These are phyloP conservation scores for Geranomyces variabilis DNA, from an alignment of 192 early-diverging fungal genomes.

Conservation along the genomic window DNA sequence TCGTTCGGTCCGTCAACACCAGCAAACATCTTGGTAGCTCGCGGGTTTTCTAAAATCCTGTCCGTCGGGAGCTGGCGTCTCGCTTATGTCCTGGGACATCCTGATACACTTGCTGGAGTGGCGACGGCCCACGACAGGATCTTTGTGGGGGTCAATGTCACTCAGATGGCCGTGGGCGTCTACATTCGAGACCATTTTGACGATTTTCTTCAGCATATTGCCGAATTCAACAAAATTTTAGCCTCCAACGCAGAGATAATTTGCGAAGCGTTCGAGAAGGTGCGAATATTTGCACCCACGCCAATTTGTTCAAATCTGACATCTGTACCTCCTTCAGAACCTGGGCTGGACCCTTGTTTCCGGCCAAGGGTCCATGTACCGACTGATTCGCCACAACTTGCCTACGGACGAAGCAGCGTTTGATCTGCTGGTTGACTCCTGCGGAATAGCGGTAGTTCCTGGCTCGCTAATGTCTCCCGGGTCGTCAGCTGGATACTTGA, in stretches of 20 bases:
- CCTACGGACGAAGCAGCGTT: not conserved
- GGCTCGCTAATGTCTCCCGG: not conserved
- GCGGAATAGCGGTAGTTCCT: not conserved
- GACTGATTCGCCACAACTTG: not conserved
- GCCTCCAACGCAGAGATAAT: not conserved
- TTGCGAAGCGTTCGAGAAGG: not conserved
- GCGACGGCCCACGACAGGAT: not conserved
- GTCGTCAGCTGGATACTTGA: not conserved
- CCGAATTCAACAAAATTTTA: not conserved
- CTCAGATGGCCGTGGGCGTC: not conserved
- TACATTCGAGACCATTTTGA: not conserved
- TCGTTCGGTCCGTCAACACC: not conserved
- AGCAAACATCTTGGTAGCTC: not conserved
- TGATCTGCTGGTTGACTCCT: not conserved
- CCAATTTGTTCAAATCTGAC: no score
- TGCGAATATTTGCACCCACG: not conserved
- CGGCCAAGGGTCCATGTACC: constrained; percentile 1
- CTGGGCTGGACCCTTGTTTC: not conserved
- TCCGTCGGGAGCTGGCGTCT: constrained; percentile 1
- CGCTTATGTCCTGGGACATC: not conserved
- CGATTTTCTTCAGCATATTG: not conserved
- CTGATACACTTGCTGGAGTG: not conserved
- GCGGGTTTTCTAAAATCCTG: not conserved
- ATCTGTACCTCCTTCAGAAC: no score
- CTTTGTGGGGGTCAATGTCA: not conserved